Evolutionary conservation across 257 asterid genomes (phyloP).

Genomic region (Solanum sitiens): DNA sequence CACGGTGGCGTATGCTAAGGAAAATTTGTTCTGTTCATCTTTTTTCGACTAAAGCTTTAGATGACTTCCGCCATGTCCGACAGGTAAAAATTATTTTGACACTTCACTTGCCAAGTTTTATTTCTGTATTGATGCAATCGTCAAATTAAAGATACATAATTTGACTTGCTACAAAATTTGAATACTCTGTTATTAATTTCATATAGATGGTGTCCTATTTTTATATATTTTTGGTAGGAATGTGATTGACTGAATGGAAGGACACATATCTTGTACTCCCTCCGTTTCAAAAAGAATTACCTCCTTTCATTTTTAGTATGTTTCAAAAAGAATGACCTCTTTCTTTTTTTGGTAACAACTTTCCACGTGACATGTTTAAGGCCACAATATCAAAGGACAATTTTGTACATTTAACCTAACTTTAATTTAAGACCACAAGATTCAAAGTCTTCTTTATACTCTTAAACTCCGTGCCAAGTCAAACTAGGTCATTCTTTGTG

Average conservation of each 20-base stretch:
- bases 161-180: background rate
- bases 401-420: too few species aligned
- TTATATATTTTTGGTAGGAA: background rate
- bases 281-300: too few species aligned
- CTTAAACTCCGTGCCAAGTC: too few species aligned
- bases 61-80: slow-evolving; percentile 57
- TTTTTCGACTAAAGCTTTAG: slow-evolving; percentile 75
- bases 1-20: slow-evolving; percentile 81
- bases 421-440: too few species aligned
- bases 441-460: too few species aligned
- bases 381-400: too few species aligned
- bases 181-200: background rate
- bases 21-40: slow-evolving; percentile 64
- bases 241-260: background rate
- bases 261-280: too few species aligned
- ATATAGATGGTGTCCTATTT: background rate
- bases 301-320: too few species aligned
- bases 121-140: background rate
- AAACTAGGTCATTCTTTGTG: too few species aligned
- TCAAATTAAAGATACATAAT: background rate
- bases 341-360: too few species aligned
- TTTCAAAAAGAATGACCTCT: too few species aligned
- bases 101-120: background rate
- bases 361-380: too few species aligned
- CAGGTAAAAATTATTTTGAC: slow-evolving; percentile 18